phyloP scores from a whole-genome alignment of 2,329 filamentous ascomycete genomes.

The Fusarium penzigii region DNA sequence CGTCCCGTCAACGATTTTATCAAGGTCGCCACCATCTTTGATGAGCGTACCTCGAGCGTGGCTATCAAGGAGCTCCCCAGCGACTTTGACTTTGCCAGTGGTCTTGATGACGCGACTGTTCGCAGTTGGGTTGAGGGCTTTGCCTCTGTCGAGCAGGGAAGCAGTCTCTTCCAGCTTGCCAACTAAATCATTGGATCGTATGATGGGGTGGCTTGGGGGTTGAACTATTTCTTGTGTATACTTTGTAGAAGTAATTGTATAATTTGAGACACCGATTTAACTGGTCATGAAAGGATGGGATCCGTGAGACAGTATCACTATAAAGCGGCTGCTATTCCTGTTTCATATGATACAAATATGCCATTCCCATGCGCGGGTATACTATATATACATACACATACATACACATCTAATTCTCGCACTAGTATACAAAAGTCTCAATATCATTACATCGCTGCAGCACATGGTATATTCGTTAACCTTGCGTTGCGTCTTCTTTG shows the following conservation, averaged over 20 bases:
- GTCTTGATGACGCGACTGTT: slow-evolving; percentile 41
- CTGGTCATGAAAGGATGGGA: background rate
- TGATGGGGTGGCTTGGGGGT: background rate
- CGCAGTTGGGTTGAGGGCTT: slow-evolving; percentile 34
- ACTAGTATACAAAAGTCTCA: slow-evolving; percentile 25
- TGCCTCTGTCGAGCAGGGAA: slow-evolving; percentile 11
- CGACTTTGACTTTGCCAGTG: slow-evolving; percentile 41
- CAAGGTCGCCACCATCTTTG: slow-evolving; percentile 66
- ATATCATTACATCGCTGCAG: slow-evolving; percentile 18
- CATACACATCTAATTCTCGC: slow-evolving; percentile 7
- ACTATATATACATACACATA: background rate
- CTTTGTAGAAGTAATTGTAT: background rate
- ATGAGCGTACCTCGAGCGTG: slow-evolving; percentile 50
- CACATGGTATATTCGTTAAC: slow-evolving; percentile 2
- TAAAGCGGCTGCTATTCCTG: too few species aligned
- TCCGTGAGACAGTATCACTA: background rate
- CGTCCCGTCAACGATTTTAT: slow-evolving; percentile 61
- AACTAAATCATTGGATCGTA: background rate
- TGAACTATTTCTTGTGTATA: background rate
- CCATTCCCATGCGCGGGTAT: too few species aligned
- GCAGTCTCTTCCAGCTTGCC: slow-evolving; percentile 26
- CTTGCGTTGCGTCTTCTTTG: slow-evolving; percentile 9
- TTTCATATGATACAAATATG: too few species aligned
- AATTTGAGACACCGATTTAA: background rate
- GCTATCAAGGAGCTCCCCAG: slow-evolving; percentile 56